Evolutionary conservation across 2,329 filamentous ascomycete genomes (phyloP).

Genomic region (Trematosphaeria pertusa): DNA sequence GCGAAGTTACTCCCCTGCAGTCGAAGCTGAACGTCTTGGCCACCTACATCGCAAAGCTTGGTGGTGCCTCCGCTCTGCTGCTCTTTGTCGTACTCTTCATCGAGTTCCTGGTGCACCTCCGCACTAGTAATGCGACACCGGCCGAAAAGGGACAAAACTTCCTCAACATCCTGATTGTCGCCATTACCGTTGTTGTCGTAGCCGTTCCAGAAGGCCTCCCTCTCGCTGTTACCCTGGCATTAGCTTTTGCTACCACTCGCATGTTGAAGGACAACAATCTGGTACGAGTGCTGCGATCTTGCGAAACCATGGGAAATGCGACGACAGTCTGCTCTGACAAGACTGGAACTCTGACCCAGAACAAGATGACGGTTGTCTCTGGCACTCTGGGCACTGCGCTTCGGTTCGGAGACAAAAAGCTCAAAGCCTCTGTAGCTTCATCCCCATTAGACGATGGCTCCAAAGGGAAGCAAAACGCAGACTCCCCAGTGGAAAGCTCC

Average conservation of each 20-base stretch:
- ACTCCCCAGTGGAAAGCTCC: slow-evolving; percentile 46
- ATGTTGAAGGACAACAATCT: slow-evolving; percentile 75
- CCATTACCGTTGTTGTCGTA: slow-evolving; percentile 72
- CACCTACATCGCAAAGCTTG: slow-evolving; percentile 80
- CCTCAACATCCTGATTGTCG: slow-evolving; percentile 68
- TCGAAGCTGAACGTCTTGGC: slow-evolving; percentile 78
- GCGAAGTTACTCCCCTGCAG: slow-evolving; percentile 79
- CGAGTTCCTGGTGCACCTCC: slow-evolving; percentile 77
- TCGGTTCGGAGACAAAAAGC: slow-evolving; percentile 59
- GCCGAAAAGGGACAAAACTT: slow-evolving; percentile 79
- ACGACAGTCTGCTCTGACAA: slow-evolving; percentile 78
- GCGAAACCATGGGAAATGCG: slow-evolving; percentile 75
- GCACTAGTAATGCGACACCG: slow-evolving; percentile 59
- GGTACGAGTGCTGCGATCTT: slow-evolving; percentile 71
- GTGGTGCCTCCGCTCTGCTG: slow-evolving; percentile 77
- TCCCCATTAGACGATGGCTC: slow-evolving; percentile 32
- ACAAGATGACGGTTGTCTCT: slow-evolving; percentile 69
- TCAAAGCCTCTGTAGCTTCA: slow-evolving; percentile 27
- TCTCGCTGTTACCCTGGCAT: slow-evolving; percentile 70
- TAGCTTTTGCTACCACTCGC: slow-evolving; percentile 71
- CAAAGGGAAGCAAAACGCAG: slow-evolving; percentile 41
- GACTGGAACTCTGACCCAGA: slow-evolving; percentile 50
- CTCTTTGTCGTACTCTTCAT: slow-evolving; percentile 88
- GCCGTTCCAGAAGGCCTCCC: slow-evolving; percentile 72
- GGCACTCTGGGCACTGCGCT: slow-evolving; percentile 69